Percentiles rank a stretch among this genome's conserved stretches.
Evolutionary conservation across 306 rosid species (phyloP).

Genomic region (Acacia confusa): DNA sequence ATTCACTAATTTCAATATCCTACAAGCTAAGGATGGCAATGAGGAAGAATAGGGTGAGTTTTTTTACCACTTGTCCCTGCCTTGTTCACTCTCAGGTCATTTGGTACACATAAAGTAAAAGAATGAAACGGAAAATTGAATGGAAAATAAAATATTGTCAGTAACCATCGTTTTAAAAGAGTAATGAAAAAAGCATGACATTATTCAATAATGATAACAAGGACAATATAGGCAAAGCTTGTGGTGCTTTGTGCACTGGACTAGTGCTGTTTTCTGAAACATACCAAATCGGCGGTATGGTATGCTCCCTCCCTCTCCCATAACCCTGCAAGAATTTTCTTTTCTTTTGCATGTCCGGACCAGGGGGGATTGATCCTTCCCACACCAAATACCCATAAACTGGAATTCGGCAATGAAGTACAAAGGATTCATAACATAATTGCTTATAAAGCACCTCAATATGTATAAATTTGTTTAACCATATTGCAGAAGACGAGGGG

Average conservation of each 20-base stretch:
- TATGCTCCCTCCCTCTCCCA: not conserved
- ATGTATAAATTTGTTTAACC: no score
- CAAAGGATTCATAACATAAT: not conserved
- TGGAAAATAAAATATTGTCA: not conserved
- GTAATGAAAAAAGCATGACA: not conserved
- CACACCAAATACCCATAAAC: not conserved
- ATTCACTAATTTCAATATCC: not conserved
- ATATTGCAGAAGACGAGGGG: not conserved
- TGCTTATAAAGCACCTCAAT: not conserved
- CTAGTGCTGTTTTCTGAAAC: not conserved
- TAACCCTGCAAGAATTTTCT: not conserved
- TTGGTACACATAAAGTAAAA: not conserved
- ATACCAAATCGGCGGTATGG: not conserved
- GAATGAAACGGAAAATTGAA: not conserved
- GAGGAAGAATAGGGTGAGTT: not conserved
- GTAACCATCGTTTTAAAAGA: not conserved
- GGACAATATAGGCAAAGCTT: not conserved
- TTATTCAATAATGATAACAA: not conserved
- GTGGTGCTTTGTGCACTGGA: not conserved
- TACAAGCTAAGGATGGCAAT: not conserved
- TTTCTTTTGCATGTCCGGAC: not conserved
- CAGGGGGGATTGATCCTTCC: not conserved
- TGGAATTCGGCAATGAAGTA: not conserved
- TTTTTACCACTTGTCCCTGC: not conserved
- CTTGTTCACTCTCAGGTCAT: not conserved